Conservation (phyloP, 495 filamentous ascomycete species). For the Venustampulla echinocandica region DNA sequence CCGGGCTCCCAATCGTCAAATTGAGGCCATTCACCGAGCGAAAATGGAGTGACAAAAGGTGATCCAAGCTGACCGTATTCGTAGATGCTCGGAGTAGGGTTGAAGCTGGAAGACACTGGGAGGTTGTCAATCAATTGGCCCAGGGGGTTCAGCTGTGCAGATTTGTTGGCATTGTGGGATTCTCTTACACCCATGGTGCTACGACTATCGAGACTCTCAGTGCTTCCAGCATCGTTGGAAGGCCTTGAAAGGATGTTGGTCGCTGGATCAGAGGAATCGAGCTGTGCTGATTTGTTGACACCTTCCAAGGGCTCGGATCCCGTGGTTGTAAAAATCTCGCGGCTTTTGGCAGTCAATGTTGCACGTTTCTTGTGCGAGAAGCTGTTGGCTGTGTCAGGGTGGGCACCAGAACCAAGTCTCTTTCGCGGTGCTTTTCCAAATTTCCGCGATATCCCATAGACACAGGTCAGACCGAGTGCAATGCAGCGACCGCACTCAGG, state of each 20-base stretch:
- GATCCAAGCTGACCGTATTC: slow-evolving; percentile 5
- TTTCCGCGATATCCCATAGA: slow-evolving; percentile 32
- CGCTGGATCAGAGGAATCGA: too few species aligned
- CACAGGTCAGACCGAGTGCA: slow-evolving; percentile 28
- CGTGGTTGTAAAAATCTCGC: slow-evolving; percentile 1
- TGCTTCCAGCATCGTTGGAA: too few species aligned
- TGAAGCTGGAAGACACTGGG: slow-evolving; percentile 6
- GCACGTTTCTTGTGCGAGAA: too few species aligned
- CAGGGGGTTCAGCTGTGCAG: slow-evolving; percentile 2
- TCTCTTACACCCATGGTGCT: too few species aligned
- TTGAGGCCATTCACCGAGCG: slow-evolving; percentile 16
- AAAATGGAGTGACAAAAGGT: not conserved
- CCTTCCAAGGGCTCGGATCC: too few species aligned
- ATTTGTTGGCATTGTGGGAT: slow-evolving; percentile 3
- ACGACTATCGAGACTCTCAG: too few species aligned
- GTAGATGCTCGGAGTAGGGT: slow-evolving; percentile 1
- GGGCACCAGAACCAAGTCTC: not conserved
- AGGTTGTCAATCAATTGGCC: not conserved
- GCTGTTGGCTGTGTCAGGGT: slow-evolving; percentile 1
- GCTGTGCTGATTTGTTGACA: too few species aligned
- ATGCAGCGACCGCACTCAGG: slow-evolving; percentile 31
- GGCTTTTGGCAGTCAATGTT: not conserved
- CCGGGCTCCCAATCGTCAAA: slow-evolving; percentile 2
- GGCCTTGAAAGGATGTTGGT: too few species aligned
- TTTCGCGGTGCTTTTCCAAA: slow-evolving; percentile 19